Base-by-base conservation (phyloP, 2,329 filamentous ascomycete species). In the Tolypocladium nubicola region DNA sequence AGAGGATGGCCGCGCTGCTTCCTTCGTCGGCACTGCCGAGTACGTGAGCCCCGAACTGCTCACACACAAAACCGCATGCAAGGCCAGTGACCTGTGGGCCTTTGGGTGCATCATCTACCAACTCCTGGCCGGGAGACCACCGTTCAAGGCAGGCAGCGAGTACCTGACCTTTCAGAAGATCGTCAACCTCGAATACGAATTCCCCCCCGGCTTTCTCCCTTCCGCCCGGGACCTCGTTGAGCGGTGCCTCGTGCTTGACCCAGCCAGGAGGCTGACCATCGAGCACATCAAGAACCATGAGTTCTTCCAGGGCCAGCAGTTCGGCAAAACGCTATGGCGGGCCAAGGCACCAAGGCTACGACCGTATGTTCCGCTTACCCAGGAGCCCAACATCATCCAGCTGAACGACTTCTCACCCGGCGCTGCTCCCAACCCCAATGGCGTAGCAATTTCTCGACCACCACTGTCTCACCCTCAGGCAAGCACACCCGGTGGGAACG, bases 151-250 rank as follows among this genome's bases (percentile, higher is more conserved):
- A 45, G 88, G 82, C 16, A 97, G 96, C 64, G 94, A 99, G 70
- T 99, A 97, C 67, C 81, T 94, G 68, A 99, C 94, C 0, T 99
- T 99, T 68, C 94, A 99, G 71, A 99, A 97, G 73, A 99, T 99
- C 68, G 90, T 99, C 56, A 87, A 83, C 38, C 79, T 99, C 49
- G 93, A 99, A 56, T 99, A 97, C 69, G 88, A 93, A 52, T 99
- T 97, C 62, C 94, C 94, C 0, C 74, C 83, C 35, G 91, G 90
- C 1, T 99, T 99, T 65, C 94, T 94, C 2, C 77, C 86, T 6
- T 83, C 90, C 1, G 94, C 94, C 23, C 86, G 86, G 59, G 94
- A 99, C 71, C 78, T 99, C 19, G 87, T 99, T 1, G 93, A 97
- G 71, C 83, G 94, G 61, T 84, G 96, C 50, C 77, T 99, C 16